Evolutionary conservation across 768 basidiomycete species (phyloP).

Genomic region (Austroboletus eburneus): DNA sequence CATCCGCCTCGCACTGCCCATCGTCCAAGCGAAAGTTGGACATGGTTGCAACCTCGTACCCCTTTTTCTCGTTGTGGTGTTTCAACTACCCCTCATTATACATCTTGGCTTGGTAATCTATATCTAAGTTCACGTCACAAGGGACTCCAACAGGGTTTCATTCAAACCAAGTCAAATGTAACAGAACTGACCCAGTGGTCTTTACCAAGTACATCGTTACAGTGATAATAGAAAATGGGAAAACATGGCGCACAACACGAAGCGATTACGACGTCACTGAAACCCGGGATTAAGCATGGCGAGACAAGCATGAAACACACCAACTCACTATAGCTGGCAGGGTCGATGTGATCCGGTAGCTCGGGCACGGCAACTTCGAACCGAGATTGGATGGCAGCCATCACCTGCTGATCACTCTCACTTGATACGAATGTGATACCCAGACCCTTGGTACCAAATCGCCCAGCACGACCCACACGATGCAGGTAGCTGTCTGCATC

Average conservation of each 20-base stretch:
- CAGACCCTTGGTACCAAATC: constrained; percentile 99
- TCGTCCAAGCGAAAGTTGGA: no score
- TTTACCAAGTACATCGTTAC: constrained; percentile 24
- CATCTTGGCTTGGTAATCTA: no score
- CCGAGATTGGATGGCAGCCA: constrained; percentile 89
- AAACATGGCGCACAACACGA: constrained; percentile 8
- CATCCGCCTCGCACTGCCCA: no score
- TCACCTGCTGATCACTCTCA: constrained; percentile 89
- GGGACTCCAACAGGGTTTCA: neutral
- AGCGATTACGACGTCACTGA: constrained; percentile 44
- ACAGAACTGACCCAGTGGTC: constrained; percentile 3
- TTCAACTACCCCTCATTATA: no score
- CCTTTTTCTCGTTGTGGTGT: no score
- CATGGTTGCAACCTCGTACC: no score
- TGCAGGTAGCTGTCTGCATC: constrained; percentile 99
- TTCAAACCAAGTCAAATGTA: constrained; percentile 5
- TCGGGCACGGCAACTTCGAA: constrained; percentile 98
- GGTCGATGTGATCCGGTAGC: constrained; percentile 90
- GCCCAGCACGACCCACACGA: constrained; percentile 97
- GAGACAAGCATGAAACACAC: neutral
- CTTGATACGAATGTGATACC: constrained; percentile 96
- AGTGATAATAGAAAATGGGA: constrained; percentile 6
- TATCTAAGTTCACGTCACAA: no score
- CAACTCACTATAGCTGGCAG: constrained; percentile 89
- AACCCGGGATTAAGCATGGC: neutral